Evolutionary conservation across 164 flowering plant species (phyloP).

Genomic region (Umbilicus rupestris): DNA sequence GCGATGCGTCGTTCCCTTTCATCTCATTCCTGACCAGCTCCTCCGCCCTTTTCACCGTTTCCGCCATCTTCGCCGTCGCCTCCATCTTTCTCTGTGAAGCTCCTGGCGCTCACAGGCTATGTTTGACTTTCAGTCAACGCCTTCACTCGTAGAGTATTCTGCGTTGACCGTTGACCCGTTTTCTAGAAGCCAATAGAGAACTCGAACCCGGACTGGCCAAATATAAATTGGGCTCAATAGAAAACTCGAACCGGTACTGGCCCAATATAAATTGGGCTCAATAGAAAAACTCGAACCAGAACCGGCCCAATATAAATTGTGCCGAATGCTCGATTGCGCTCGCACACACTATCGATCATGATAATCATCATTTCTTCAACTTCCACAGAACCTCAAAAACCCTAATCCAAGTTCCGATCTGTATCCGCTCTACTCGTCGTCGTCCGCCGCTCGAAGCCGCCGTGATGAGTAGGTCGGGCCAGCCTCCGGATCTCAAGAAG

Average conservation of each 20-base stretch:
- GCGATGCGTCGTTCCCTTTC: slow-evolving; percentile 83
- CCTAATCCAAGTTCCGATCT: neutral
- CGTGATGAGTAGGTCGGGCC: slow-evolving; percentile 61
- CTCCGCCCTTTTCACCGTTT: slow-evolving; percentile 59
- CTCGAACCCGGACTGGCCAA: too few relatives aligned
- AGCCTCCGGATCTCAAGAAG: slow-evolving; percentile 78
- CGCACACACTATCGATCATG: too few relatives aligned
- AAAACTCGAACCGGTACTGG: too few relatives aligned
- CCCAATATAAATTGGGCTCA: too few relatives aligned
- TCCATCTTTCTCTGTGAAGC: neutral
- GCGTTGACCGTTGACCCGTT: too few relatives aligned
- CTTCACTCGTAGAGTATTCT: neutral
- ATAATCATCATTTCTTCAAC: neutral
- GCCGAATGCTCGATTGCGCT: too few relatives aligned
- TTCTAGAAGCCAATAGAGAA: too few relatives aligned
- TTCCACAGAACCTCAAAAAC: neutral
- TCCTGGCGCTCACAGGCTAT: too few relatives aligned
- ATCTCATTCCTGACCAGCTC: slow-evolving; percentile 43
- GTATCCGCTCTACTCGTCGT: slow-evolving; percentile 7
- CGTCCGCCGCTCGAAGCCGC: neutral
- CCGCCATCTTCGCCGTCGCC: slow-evolving; percentile 20
- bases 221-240: too few relatives aligned
- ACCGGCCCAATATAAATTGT: too few relatives aligned
- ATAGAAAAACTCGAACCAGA: too few relatives aligned
- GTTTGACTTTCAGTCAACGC: neutral